Evolutionary conservation across 2,329 filamentous ascomycete genomes (phyloP).

Genomic region (Botryotinia globosa): DNA sequence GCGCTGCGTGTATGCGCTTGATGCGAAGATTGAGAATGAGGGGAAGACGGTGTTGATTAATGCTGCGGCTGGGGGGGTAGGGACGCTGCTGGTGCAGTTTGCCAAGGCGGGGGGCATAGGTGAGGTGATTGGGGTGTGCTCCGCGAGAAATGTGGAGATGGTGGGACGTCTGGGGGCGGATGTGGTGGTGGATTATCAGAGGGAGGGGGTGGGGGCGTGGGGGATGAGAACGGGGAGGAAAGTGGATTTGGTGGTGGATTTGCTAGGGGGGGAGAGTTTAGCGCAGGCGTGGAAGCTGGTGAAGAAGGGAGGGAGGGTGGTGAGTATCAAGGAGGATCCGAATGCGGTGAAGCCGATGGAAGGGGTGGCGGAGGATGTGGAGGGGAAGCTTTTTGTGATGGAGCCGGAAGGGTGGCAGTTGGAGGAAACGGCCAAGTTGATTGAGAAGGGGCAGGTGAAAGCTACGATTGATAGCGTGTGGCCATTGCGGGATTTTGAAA

Average conservation of each 20-base stretch:
- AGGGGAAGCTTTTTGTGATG: slow-evolving; percentile 4
- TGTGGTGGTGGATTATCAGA: slow-evolving; percentile 6
- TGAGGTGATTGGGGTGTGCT: slow-evolving; percentile 1
- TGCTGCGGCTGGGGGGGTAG: slow-evolving; percentile 11
- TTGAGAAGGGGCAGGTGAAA: not conserved
- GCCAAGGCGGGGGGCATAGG: slow-evolving; percentile 1
- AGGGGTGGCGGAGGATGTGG: not conserved
- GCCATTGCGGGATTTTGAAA: slow-evolving; percentile 5
- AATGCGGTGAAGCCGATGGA: not conserved
- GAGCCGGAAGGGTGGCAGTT: slow-evolving; percentile 12
- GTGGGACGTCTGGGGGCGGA: not conserved
- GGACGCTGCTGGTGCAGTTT: not conserved
- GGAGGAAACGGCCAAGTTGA: not conserved
- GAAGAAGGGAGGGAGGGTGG: not conserved
- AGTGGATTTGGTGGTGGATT: slow-evolving; percentile 15
- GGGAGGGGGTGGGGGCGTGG: not conserved
- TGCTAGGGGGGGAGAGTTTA: not conserved
- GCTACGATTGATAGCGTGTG: slow-evolving; percentile 10
- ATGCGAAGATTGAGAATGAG: not conserved
- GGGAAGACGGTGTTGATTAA: not conserved
- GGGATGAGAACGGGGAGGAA: not conserved
- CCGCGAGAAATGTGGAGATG: not conserved
- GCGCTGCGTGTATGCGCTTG: not conserved
- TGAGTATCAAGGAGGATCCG: slow-evolving; percentile 12
- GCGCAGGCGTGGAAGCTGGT: slow-evolving; percentile 1